These are phyloP conservation scores for Liquidambar formosana DNA, from an alignment of 164 flowering plant species.

Conservation along the genomic window DNA sequence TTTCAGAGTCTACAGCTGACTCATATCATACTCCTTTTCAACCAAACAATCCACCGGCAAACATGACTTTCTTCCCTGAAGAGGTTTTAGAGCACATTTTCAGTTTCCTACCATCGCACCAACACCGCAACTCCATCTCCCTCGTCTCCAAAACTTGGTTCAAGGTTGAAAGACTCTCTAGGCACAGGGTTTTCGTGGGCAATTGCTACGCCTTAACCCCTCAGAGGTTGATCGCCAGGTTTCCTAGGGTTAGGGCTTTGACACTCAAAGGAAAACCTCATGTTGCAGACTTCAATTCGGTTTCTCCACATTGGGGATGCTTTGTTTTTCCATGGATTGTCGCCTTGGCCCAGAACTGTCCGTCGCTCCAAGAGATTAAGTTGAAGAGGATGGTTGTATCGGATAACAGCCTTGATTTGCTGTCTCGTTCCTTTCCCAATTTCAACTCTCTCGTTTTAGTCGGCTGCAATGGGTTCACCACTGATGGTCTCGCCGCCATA, in stretches of 20 bases:
- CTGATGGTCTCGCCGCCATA: slow-evolving; percentile 62
- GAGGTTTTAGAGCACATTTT: slow-evolving; percentile 15
- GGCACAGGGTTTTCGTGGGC: slow-evolving; percentile 17
- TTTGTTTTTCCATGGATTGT: slow-evolving; percentile 57
- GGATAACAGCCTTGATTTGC: slow-evolving; percentile 56
- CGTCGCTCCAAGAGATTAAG: slow-evolving; percentile 50
- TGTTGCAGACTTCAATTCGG: slow-evolving; percentile 57
- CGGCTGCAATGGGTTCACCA: slow-evolving; percentile 60
- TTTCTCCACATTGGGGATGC: slow-evolving; percentile 66
- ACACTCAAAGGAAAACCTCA: slow-evolving; percentile 65
- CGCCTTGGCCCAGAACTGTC: slow-evolving; percentile 38
- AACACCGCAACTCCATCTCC: slow-evolving; percentile 7
- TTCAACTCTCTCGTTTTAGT: slow-evolving; percentile 59
- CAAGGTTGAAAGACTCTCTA: slow-evolving; percentile 8
- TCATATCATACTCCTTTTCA: too few species aligned
- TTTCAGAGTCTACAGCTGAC: too few species aligned
- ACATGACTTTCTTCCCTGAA: background rate
- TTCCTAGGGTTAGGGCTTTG: slow-evolving; percentile 46
- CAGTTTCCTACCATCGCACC: slow-evolving; percentile 10
- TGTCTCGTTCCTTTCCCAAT: slow-evolving; percentile 45
- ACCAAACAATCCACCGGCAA: background rate
- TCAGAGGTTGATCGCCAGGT: slow-evolving; percentile 45
- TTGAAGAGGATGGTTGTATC: slow-evolving; percentile 68
- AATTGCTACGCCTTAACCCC: slow-evolving; percentile 60
- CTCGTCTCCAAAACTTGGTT: slow-evolving; percentile 12